phyloP scores from a whole-genome alignment of 805 yeast species.

The Cyberlindnera mississippiensis region DNA sequence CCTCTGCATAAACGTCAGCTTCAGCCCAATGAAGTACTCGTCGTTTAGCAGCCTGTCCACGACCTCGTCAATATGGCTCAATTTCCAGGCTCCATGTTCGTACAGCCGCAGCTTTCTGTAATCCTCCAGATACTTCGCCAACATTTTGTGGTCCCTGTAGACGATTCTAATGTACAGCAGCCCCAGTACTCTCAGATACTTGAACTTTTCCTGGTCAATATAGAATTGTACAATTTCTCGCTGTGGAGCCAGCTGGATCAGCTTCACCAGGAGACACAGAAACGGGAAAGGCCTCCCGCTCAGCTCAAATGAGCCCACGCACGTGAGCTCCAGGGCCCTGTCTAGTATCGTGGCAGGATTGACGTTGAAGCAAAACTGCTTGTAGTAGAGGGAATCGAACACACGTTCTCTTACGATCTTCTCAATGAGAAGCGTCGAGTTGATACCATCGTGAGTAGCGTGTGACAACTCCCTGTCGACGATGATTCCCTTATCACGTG shows the following conservation, averaged over 20 bases:
- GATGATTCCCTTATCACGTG: constrained; percentile 8
- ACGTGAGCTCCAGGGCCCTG: constrained; percentile 38
- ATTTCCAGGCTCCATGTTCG: constrained; percentile 36
- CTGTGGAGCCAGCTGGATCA: constrained; percentile 73
- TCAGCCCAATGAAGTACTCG: constrained; percentile 66
- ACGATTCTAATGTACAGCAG: constrained; percentile 56
- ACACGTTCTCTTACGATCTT: constrained; percentile 56
- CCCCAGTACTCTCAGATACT: constrained; percentile 67
- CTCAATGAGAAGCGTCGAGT: constrained; percentile 50
- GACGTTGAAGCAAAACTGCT: constrained; percentile 48
- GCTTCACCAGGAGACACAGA: constrained; percentile 68
- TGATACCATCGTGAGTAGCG: constrained; percentile 37
- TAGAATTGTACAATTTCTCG: constrained; percentile 51
- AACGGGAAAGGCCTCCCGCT: constrained; percentile 65
- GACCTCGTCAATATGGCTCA: constrained; percentile 68
- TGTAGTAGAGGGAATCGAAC: constrained; percentile 55
- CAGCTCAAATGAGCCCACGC: constrained; percentile 57
- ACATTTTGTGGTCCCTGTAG: constrained; percentile 21
- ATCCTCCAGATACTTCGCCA: constrained; percentile 60
- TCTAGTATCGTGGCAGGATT: constrained; percentile 50
- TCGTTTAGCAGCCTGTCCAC: constrained; percentile 55
- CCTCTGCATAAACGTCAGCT: constrained; percentile 53
- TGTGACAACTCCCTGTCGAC: constrained; percentile 21
- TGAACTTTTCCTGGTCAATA: constrained; percentile 64
- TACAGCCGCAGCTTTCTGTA: constrained; percentile 58